A percentile compares a stretch with the other conserved stretches of the same genome.
Conservation (phyloP, 345 rosid genomes). For the Pistacia integerrima region DNA sequence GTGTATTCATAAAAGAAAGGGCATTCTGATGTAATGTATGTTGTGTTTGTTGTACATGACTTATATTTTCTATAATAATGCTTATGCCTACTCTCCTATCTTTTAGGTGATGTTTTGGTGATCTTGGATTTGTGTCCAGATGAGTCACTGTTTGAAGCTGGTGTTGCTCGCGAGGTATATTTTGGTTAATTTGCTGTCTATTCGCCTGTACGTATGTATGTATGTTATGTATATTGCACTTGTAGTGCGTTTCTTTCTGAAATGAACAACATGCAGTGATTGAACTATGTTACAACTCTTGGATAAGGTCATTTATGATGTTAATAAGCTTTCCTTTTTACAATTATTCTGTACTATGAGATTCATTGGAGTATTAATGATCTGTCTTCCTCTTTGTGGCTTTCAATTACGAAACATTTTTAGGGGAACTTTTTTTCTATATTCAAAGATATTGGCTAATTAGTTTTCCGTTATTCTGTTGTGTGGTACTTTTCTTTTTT, state of each 20-base stretch:
- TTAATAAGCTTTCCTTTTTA: background rate
- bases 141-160: slow-evolving; percentile 89
- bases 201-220: background rate
- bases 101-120: slow-evolving; percentile 92
- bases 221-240: background rate
- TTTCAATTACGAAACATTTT: background rate
- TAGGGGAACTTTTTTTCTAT: no score
- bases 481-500: no score
- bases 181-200: background rate
- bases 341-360: background rate
- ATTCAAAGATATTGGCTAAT: no score
- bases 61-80: background rate
- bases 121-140: slow-evolving; percentile 83
- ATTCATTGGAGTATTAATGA: background rate
- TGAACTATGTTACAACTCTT: background rate
- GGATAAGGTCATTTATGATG: background rate
- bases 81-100: slow-evolving; percentile 14
- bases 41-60: background rate
- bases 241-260: background rate
- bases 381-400: background rate
- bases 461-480: no score
- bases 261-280: background rate
- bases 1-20: background rate
- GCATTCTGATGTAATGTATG: background rate
- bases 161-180: slow-evolving; percentile 90